phyloP scores from a whole-genome alignment of 2,329 filamentous ascomycete species.

The Herpomyces periplanetae region DNA sequence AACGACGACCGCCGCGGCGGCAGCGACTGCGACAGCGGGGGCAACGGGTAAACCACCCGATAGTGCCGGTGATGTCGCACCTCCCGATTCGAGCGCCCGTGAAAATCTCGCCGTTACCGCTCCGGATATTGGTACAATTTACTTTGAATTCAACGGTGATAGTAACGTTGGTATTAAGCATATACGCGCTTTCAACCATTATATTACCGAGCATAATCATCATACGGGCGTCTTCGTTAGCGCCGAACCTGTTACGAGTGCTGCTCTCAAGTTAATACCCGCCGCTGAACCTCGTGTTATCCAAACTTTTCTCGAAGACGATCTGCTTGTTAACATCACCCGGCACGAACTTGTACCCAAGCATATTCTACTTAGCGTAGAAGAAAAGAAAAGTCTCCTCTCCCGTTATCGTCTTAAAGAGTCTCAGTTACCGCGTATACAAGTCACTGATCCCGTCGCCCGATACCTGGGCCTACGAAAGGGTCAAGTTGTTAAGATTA shows the following conservation, averaged over 20 bases:
- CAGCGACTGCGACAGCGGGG: too few species aligned
- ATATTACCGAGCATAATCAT: conserved; percentile 38
- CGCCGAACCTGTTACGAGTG: conserved; percentile 36
- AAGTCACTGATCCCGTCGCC: conserved; percentile 64
- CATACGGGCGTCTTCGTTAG: conserved; percentile 72
- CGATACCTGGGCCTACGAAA: conserved; percentile 61
- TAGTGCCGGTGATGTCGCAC: too few species aligned
- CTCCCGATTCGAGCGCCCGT: conserved; percentile 23
- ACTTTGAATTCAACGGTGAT: conserved; percentile 61
- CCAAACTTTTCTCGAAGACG: conserved; percentile 81
- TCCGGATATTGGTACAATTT: conserved; percentile 46
- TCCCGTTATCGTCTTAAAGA: conserved; percentile 82
- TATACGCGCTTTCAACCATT: conserved; percentile 54
- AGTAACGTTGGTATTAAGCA: conserved; percentile 54
- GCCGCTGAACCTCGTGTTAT: conserved; percentile 39
- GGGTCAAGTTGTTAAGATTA: conserved; percentile 92
- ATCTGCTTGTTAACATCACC: conserved; percentile 87
- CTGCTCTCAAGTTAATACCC: conserved; percentile 51
- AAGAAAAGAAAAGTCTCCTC: conserved; percentile 55
- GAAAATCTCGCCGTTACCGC: conserved; percentile 23
- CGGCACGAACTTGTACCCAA: conserved; percentile 84
- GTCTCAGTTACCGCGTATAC: conserved; percentile 70
- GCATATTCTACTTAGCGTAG: conserved; percentile 53
- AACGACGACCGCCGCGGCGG: too few species aligned
- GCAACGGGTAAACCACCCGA: too few species aligned